Evolutionary conservation across 2,329 filamentous ascomycete genomes (phyloP), one percentile per base, ranked within the genome.

Genomic region (Escovopsis sp.): DNA sequence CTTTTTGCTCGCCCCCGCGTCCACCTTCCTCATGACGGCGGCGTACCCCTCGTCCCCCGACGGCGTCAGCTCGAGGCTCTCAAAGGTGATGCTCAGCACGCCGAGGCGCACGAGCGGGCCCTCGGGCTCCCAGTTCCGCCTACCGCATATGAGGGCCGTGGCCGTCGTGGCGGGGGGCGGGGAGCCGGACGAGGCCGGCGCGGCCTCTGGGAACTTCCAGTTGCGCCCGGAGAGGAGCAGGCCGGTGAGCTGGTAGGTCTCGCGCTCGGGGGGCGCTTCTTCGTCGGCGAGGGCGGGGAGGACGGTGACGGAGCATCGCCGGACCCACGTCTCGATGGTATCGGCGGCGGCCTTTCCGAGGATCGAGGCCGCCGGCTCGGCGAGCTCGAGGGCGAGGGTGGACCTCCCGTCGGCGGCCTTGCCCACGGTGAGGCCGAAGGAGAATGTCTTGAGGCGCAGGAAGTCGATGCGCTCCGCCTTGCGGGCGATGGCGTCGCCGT

Each of bases 361-460:
- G 18, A 48, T 48, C 4, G 45, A 44, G 36, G 45, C 42, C 2
- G 19, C 45, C 2, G 45, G 45, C 7, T 46, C 45, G 23, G 39
- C 45, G 2, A 46, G 42, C 15, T 39, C 18, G 2, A 46, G 42
- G 12, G 42, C 18, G 12, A 44, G 26, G 15, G 33, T 38, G 8
- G 38, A 33, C 6, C 36, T 40, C 12, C 34, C 47, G 11, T 46
- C 41, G 4, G 37, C 28, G 15, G 23, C 28, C 12, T 36, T 38
- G 4, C 49, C 47, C n/a, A 60, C 47, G 12, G 33, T 44, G 9
- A 63, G 45, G 35, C 55, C 50, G 39, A 63, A 59, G 49, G 55
- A 61, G 43, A 55, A 60, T 1, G 59, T 59, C 33, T 52, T 49
- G 18, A 63, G 45, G 36, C 59, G 59, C 18, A 63, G 48, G 40